phyloP scores from a whole-genome alignment of 208 protist genomes.

The Crithidia expoeki region DNA sequence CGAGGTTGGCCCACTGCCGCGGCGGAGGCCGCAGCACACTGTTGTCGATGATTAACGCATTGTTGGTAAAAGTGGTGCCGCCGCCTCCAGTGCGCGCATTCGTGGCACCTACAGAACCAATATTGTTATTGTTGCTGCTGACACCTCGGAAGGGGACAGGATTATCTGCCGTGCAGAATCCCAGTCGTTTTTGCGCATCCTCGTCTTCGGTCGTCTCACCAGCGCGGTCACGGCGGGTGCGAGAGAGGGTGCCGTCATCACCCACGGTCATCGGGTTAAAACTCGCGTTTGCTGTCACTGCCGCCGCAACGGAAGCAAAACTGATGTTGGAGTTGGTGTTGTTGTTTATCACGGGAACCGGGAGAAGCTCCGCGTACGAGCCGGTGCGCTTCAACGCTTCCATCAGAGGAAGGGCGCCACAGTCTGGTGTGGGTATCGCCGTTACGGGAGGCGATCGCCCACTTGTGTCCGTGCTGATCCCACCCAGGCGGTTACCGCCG shows the following conservation, averaged over 20 bases:
- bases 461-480: conserved; percentile 3
- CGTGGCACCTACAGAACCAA: neutral
- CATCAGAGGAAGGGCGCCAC: conserved; percentile 26
- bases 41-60: neutral
- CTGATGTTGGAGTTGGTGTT: too few relatives aligned
- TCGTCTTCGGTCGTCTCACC: conserved; percentile 12
- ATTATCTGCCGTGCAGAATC: neutral
- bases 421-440: conserved; percentile 16
- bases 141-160: neutral
- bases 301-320: conserved; percentile 3
- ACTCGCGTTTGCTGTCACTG: neutral
- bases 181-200: neutral
- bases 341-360: neutral
- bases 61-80: neutral
- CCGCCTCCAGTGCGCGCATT: neutral
- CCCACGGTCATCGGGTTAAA: neutral
- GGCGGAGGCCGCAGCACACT: neutral
- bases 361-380: conserved; percentile 27
- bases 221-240: neutral
- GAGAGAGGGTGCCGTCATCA: neutral
- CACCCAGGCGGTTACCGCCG: neutral
- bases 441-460: neutral
- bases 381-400: conserved; percentile 29
- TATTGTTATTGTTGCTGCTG: neutral
- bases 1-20: conserved; percentile 14